phyloP scores from a whole-genome alignment of 495 filamentous ascomycete genomes.

The Penicillium paradoxum region DNA sequence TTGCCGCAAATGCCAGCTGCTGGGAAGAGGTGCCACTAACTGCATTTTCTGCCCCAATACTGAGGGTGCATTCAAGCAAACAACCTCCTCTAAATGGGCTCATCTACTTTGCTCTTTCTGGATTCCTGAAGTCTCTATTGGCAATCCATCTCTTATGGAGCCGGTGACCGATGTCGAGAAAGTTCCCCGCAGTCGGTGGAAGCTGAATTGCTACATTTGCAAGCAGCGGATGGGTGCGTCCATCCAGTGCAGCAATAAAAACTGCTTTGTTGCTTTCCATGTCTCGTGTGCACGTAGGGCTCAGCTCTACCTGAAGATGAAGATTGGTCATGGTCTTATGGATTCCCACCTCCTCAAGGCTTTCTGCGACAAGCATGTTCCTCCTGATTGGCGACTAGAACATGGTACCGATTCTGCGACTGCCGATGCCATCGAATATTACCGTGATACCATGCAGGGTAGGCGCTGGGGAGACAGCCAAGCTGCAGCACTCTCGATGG shows the following conservation, averaged over 20 bases:
- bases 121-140: conserved; percentile 94
- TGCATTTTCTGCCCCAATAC: conserved; percentile 98
- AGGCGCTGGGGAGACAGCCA: conserved; percentile 89
- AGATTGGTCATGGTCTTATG: conserved; percentile 79
- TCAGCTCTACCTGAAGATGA: conserved; percentile 92
- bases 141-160: conserved; percentile 97
- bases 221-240: conserved; percentile 96
- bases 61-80: conserved; percentile 98
- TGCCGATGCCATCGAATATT: conserved; percentile 70
- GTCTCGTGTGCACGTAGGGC: conserved; percentile 91
- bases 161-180: conserved; percentile 97
- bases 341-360: conserved; percentile 90
- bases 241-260: conserved; percentile 97
- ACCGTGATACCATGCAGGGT: conserved; percentile 78
- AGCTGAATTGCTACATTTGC: conserved; percentile 93
- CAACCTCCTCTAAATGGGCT: conserved; percentile 89
- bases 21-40: conserved; percentile 86
- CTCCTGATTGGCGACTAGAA: conserved; percentile 80
- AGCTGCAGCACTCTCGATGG: conserved; percentile 74
- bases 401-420: conserved; percentile 69
- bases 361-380: conserved; percentile 94
- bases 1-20: conserved; percentile 92
- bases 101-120: conserved; percentile 96
- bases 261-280: conserved; percentile 96
- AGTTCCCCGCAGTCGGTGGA: conserved; percentile 90